Percentiles rank a stretch among this genome's conserved stretches.
Evolutionary conservation across 2,329 filamentous ascomycete species (phyloP).

Genomic region (Pseudogymnoascus sp.): DNA sequence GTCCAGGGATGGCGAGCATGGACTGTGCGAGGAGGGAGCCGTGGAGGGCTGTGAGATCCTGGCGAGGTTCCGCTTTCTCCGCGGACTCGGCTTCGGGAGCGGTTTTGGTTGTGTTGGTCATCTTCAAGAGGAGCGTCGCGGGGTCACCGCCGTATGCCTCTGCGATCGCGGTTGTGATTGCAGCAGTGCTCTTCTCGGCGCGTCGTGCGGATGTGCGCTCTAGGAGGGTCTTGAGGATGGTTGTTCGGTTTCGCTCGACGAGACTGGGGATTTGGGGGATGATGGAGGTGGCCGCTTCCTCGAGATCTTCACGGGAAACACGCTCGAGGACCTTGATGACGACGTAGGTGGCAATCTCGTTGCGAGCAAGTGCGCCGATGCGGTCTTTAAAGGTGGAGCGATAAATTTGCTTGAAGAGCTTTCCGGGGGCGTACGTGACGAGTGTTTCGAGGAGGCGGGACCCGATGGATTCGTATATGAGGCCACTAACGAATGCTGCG

Average conservation of each 20-base stretch:
- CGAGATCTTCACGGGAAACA: constrained; percentile 77
- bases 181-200: constrained; percentile 40
- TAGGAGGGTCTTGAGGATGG: constrained; percentile 72
- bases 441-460: constrained; percentile 86
- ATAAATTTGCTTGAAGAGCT: constrained; percentile 84
- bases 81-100: constrained; percentile 30
- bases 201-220: constrained; percentile 69
- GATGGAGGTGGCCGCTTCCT: constrained; percentile 63
- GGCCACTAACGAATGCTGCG: constrained; percentile 72
- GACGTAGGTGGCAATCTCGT: constrained; percentile 84
- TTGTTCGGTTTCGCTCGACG: constrained; percentile 66
- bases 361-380: constrained; percentile 73
- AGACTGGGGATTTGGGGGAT: constrained; percentile 64
- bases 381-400: constrained; percentile 70
- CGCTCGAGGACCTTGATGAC: constrained; percentile 76
- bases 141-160: constrained; percentile 48
- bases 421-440: constrained; percentile 70
- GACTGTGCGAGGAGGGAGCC: constrained; percentile 73
- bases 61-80: constrained; percentile 24
- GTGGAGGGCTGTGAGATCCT: constrained; percentile 49
- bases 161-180: constrained; percentile 45
- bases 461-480: constrained; percentile 85
- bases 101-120: constrained; percentile 47
- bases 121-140: constrained; percentile 44
- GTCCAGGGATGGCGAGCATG: constrained; percentile 67